phyloP scores from a whole-genome alignment of 2,329 filamentous ascomycete genomes.

The Penicillium crustosum region DNA sequence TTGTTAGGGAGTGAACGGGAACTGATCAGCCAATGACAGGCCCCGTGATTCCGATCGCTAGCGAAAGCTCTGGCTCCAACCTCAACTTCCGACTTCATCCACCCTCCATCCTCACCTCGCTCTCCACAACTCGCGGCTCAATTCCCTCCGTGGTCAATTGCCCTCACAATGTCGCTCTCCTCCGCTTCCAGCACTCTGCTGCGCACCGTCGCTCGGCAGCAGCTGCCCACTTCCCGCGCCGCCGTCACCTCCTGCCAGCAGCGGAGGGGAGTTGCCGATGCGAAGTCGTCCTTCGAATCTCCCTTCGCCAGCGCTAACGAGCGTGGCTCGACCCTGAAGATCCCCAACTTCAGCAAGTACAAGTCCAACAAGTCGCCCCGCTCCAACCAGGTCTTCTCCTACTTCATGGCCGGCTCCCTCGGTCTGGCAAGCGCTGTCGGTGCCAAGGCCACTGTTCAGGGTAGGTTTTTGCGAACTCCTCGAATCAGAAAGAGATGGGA shows the following conservation, averaged over 20 bases:
- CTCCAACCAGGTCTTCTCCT: conserved; percentile 84
- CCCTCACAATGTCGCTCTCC: conserved; percentile 53
- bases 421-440: conserved; percentile 88
- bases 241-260: conserved; percentile 45
- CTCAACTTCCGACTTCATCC: conserved; percentile 42
- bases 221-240: conserved; percentile 45
- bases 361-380: conserved; percentile 66
- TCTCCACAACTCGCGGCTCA: conserved; percentile 38
- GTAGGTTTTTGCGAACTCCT: conserved; percentile 56
- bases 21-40: conserved; percentile 40
- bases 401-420: conserved; percentile 98
- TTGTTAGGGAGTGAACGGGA: conserved; percentile 18
- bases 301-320: conserved; percentile 56
- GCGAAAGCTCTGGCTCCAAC: conserved; percentile 44
- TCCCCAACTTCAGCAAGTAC: conserved; percentile 91
- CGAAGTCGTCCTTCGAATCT: conserved; percentile 49
- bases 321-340: conserved; percentile 60
- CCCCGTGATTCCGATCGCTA: conserved; percentile 44
- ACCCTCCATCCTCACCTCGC: conserved; percentile 31
- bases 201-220: conserved; percentile 55
- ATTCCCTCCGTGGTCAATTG: conserved; percentile 34
- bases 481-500: conserved; percentile 6
- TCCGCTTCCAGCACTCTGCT: conserved; percentile 68
- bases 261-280: conserved; percentile 41
- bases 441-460: conserved; percentile 96